Evolutionary conservation across 1,139 yeast species (phyloP).

Genomic region (Candida sp.): DNA sequence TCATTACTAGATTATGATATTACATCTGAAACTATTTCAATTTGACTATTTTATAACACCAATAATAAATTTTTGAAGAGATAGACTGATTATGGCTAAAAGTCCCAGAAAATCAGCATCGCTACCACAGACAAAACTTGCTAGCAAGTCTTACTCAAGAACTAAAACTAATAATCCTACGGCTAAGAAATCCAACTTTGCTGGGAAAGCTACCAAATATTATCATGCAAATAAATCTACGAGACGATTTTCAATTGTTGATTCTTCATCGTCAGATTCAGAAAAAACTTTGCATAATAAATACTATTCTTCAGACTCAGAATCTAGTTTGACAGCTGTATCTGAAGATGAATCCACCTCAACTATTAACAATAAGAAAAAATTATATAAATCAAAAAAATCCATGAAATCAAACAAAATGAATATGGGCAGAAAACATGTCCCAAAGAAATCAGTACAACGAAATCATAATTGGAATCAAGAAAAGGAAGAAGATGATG

Average conservation of each 20-base stretch:
- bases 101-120: conserved; percentile 22
- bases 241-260: conserved; percentile 44
- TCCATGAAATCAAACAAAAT: conserved; percentile 3
- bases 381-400: conserved; percentile 5
- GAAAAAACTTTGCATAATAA: conserved; percentile 9
- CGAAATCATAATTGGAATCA: conserved; percentile 11
- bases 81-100: conserved; percentile 21
- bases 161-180: conserved; percentile 7
- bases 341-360: conserved; percentile 26
- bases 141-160: conserved; percentile 6
- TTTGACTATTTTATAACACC: neutral
- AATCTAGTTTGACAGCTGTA: conserved; percentile 40
- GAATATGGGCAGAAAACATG: conserved; percentile 15
- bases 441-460: conserved; percentile 24
- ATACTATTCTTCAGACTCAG: conserved; percentile 17
- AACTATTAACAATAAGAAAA: neutral
- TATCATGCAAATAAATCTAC: neutral
- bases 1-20: neutral
- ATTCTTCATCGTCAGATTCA: conserved; percentile 27
- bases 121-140: conserved; percentile 3
- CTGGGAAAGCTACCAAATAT: conserved; percentile 4
- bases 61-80: neutral
- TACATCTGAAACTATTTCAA: neutral
- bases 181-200: conserved; percentile 3
- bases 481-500: conserved; percentile 12